Conservation (phyloP, 305 asterid genomes). For the Fraxinus velutina region DNA sequence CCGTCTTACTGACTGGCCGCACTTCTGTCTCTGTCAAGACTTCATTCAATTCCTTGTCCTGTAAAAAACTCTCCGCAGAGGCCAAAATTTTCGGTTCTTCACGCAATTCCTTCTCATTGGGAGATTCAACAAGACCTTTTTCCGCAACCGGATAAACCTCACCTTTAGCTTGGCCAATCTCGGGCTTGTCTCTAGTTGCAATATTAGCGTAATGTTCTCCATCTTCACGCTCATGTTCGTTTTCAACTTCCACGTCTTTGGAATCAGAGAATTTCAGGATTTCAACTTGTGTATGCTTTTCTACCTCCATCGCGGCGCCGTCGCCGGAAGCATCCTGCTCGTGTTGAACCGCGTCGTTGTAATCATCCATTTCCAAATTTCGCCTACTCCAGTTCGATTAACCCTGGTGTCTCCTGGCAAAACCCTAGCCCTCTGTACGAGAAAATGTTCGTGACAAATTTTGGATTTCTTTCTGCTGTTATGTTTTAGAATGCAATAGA, state of each 20-base stretch:
- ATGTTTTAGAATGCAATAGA: neutral
- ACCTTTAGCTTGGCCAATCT: constrained; percentile 5
- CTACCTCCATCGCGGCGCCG: constrained; percentile 9
- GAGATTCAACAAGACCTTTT: neutral
- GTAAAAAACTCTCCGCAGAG: constrained; percentile 32
- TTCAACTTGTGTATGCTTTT: constrained; percentile 22
- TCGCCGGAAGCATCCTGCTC: constrained; percentile 16
- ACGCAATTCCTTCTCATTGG: neutral
- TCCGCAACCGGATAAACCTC: constrained; percentile 15
- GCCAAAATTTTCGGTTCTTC: constrained; percentile 24
- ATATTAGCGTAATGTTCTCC: constrained; percentile 19
- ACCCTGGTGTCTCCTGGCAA: constrained; percentile 16
- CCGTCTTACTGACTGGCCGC: constrained; percentile 23
- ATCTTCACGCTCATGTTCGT: constrained; percentile 9
- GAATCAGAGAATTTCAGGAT: constrained; percentile 13
- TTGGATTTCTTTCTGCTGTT: neutral
- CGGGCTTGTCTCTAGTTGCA: constrained; percentile 9
- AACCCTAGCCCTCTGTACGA: constrained; percentile 27
- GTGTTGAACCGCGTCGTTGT: constrained; percentile 26
- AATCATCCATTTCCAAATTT: constrained; percentile 29
- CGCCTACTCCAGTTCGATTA: constrained; percentile 9
- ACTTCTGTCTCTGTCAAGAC: constrained; percentile 32
- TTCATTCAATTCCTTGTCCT: constrained; percentile 34
- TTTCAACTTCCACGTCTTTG: constrained; percentile 29
- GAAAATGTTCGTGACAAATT: neutral